Conservation (phyloP, 768 basidiomycete species). For the Serendipita sp. region DNA sequence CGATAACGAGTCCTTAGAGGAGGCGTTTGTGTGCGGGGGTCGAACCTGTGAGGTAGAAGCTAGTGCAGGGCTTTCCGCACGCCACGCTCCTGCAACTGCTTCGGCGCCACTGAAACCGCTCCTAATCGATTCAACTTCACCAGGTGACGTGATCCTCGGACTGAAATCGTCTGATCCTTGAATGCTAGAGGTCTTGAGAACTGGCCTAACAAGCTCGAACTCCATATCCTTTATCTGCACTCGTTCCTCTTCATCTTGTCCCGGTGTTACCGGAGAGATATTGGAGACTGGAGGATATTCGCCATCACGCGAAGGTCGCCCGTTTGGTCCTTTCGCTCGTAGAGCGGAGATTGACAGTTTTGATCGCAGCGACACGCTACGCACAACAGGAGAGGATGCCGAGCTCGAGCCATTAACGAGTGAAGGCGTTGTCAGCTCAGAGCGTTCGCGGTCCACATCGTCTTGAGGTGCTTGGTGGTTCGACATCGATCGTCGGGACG, state of each 20-base stretch:
- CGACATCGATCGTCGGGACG: not conserved
- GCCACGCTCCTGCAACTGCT: not conserved
- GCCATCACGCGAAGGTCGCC: not conserved
- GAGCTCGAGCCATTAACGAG: conserved; percentile 25
- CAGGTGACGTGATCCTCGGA: conserved; percentile 17
- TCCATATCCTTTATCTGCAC: conserved; percentile 70
- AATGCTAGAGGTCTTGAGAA: not conserved
- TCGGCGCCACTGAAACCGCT: not conserved
- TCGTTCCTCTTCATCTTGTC: conserved; percentile 32
- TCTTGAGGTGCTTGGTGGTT: not conserved
- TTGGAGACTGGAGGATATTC: conserved; percentile 8
- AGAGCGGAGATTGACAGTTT: conserved; percentile 60
- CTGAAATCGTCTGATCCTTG: conserved; percentile 5
- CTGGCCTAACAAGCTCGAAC: conserved; percentile 60
- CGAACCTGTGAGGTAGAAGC: not conserved
- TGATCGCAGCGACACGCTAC: conserved; percentile 29
- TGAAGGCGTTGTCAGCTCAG: conserved; percentile 26
- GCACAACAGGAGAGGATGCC: conserved; percentile 14
- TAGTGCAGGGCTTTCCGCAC: not conserved
- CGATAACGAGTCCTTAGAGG: not conserved
- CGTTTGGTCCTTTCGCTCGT: conserved; percentile 26
- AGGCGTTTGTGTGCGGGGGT: not conserved
- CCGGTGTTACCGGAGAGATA: conserved; percentile 16
- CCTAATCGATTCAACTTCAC: not conserved
- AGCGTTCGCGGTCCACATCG: conserved; percentile 19